Evolutionary conservation across 805 yeast genomes (phyloP).

Genomic region (Candida chauliodis): DNA sequence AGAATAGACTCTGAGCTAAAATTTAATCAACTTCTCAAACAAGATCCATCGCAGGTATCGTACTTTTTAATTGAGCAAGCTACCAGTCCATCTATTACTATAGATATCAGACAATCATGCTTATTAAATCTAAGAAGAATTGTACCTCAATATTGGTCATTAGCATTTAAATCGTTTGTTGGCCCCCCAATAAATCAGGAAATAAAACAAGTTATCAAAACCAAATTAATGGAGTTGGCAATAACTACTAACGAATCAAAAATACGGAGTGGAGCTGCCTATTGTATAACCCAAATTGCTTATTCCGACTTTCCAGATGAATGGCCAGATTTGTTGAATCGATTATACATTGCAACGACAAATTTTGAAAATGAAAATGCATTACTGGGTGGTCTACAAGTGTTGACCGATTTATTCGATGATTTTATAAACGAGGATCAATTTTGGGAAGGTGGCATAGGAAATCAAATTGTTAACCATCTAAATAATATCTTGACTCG

Average conservation of each 20-base stretch:
- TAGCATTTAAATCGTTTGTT: constrained; percentile 70
- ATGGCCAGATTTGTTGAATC: constrained; percentile 72
- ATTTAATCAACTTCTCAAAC: constrained; percentile 38
- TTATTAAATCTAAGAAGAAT: constrained; percentile 63
- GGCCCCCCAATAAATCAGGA: constrained; percentile 62
- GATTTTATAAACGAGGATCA: constrained; percentile 84
- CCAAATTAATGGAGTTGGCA: constrained; percentile 46
- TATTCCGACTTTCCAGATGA: constrained; percentile 92
- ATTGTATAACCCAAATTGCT: constrained; percentile 79
- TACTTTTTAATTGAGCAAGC: constrained; percentile 43
- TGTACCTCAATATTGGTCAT: constrained; percentile 76
- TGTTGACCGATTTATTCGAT: constrained; percentile 74
- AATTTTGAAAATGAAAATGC: constrained; percentile 25
- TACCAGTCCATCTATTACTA: constrained; percentile 18
- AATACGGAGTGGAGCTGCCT: constrained; percentile 63
- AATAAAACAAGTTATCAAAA: constrained; percentile 50
- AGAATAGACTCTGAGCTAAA: constrained; percentile 52
- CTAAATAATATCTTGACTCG: constrained; percentile 41
- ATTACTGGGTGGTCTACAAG: constrained; percentile 53
- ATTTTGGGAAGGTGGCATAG: constrained; percentile 75
- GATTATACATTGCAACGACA: constrained; percentile 42
- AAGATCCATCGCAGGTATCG: constrained; percentile 49
- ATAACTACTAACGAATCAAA: constrained; percentile 47
- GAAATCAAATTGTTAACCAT: constrained; percentile 49
- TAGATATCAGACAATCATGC: constrained; percentile 55